Evolutionary conservation across 208 protist genomes (phyloP).

Genomic region (Angomonas deanei): DNA sequence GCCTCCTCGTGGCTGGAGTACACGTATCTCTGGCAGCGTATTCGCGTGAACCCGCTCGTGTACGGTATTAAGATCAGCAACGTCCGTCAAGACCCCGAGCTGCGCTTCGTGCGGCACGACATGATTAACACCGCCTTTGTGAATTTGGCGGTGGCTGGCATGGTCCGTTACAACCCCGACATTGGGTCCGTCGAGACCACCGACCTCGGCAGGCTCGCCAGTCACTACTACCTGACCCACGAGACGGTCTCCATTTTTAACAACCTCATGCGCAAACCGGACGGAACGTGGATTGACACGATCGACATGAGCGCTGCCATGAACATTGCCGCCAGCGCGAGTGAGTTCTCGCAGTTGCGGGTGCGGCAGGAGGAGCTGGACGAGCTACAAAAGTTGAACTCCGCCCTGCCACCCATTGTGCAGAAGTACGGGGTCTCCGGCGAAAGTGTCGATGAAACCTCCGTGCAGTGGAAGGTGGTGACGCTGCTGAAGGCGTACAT

Average conservation of each 20-base stretch:
- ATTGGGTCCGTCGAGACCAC: conserved; percentile 94
- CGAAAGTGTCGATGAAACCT: conserved; percentile 83
- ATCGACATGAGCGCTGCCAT: conserved; percentile 92
- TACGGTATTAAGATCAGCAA: conserved; percentile 95
- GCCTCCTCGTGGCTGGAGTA: conserved; percentile 96
- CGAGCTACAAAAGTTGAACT: conserved; percentile 89
- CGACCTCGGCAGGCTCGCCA: conserved; percentile 95
- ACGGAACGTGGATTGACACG: conserved; percentile 80
- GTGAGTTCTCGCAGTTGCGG: conserved; percentile 96
- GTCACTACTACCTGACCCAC: conserved; percentile 97
- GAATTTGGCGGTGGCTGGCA: conserved; percentile 89
- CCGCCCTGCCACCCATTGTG: conserved; percentile 48
- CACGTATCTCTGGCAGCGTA: conserved; percentile 97
- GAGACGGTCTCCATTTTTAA: conserved; percentile 95
- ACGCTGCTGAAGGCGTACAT: conserved; percentile 97
- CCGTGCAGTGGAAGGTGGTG: conserved; percentile 93
- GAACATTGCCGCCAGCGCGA: conserved; percentile 85
- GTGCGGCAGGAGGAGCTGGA: conserved; percentile 94
- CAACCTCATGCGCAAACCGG: conserved; percentile 77
- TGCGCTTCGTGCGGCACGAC: conserved; percentile 88
- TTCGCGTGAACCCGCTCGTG: conserved; percentile 93
- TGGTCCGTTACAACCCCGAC: conserved; percentile 97
- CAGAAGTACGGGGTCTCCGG: conserved; percentile 60
- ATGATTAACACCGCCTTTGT: conserved; percentile 94
- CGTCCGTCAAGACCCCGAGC: conserved; percentile 87